Evolutionary conservation across 805 yeast genomes (phyloP), one percentile per base, ranked within the genome.

Genomic region (Hanseniaspora osmophila): DNA sequence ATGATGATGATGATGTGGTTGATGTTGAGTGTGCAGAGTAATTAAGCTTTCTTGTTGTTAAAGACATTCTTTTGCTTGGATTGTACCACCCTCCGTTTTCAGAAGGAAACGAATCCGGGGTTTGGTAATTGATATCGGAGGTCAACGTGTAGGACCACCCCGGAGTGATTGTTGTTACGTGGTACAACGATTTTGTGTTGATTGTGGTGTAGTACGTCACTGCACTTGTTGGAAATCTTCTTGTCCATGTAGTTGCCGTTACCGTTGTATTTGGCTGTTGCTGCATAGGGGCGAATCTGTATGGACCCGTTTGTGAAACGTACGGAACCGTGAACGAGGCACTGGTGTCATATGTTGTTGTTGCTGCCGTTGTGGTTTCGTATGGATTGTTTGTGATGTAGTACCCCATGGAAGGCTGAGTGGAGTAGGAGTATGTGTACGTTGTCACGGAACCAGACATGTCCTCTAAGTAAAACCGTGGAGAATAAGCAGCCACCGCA

Each of bases 271-370:
- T 84, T 6, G 96, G 96, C 61, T 85, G 95, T 40, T 68, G 58
- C 64, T 88, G 96, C 95, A 85, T 85, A 43, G 96, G 95, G 1
- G 96, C 96, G 61, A 65, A 84, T 52, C 83, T 75, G 7, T 82
- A 76, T 15, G 52, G 58, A 15, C 95, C 95, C 1, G 85, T 80
- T 65, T 88, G 96, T 51, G 55, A 51, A 4, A 80, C 71, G 62
- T 87, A 90, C 1, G 94, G 73, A 5, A 86, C 67, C 2, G 77
- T 55, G 57, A 80, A 80, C 7, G 86, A 78, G 10, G 61, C 65
- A 0, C 77, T 63, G 33, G 66, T 38, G 16, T 38, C 41, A 5
- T n/a, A 13, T 5, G 38, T n/a, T n/a, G n/a, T 37, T n/a, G 43
- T 46, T 7, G 46, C n/a, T 17, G 46, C 35, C 4, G 37, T 43